Evolutionary conservation across 257 asterid genomes (phyloP).

Genomic region (Petunia secreta): DNA sequence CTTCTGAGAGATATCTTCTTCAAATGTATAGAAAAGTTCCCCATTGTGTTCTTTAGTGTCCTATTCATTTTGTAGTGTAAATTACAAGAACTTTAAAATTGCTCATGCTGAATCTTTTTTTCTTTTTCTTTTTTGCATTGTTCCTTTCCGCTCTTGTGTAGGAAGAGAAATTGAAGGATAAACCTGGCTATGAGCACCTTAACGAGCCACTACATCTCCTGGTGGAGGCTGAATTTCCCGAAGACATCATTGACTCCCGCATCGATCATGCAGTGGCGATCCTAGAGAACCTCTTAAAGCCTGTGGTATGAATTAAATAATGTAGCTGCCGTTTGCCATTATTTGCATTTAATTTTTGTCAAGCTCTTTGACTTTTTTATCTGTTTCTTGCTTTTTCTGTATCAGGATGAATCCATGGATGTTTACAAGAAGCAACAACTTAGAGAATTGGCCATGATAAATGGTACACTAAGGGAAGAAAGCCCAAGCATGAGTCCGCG

Average conservation of each 20-base stretch:
- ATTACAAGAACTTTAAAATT: not conserved
- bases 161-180: constrained; percentile 77
- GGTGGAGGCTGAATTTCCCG: constrained; percentile 82
- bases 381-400: constrained; percentile 20
- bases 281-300: constrained; percentile 72
- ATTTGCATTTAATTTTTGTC: constrained; percentile 11
- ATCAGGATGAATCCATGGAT: constrained; percentile 74
- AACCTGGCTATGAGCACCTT: constrained; percentile 80
- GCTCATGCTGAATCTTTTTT: constrained; percentile 26
- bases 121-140: constrained; percentile 10
- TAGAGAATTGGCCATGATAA: constrained; percentile 74
- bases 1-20: not conserved
- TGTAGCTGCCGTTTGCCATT: constrained; percentile 1
- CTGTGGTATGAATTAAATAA: constrained; percentile 56
- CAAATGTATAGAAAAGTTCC: not conserved
- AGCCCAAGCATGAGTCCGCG: constrained; percentile 83
- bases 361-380: not conserved
- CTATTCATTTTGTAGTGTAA: not conserved
- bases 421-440: constrained; percentile 73
- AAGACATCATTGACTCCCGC: constrained; percentile 65
- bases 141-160: constrained; percentile 17
- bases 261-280: constrained; percentile 65
- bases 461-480: constrained; percentile 74
- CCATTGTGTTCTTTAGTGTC: not conserved
- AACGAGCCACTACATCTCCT: constrained; percentile 84